Evolutionary conservation across 805 yeast species (phyloP).

Genomic region (Candida pseudoglaebosa): DNA sequence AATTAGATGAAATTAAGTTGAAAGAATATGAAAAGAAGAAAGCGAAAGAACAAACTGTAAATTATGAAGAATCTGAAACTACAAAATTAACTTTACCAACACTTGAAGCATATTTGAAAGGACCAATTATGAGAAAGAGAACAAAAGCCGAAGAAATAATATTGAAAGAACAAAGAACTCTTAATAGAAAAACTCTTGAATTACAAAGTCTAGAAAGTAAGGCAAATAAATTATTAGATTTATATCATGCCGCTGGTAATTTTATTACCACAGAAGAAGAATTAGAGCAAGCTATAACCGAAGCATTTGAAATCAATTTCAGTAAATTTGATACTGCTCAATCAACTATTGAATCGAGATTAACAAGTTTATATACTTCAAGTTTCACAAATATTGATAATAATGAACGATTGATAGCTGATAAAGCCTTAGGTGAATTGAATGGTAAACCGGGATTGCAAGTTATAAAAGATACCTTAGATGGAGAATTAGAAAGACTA

Average conservation of each 20-base stretch:
- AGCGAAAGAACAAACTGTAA: slow-evolving; percentile 21
- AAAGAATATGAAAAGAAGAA: slow-evolving; percentile 25
- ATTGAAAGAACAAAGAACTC: slow-evolving; percentile 55
- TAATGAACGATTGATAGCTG: slow-evolving; percentile 32
- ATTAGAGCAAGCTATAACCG: slow-evolving; percentile 53
- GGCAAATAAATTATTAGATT: slow-evolving; percentile 56
- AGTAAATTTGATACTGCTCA: slow-evolving; percentile 32
- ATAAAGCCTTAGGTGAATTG: slow-evolving; percentile 36
- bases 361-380: slow-evolving; percentile 24
- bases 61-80: slow-evolving; percentile 46
- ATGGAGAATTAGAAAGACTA: slow-evolving; percentile 34
- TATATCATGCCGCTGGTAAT: slow-evolving; percentile 65
- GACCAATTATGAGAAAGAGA: slow-evolving; percentile 69
- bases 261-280: slow-evolving; percentile 73
- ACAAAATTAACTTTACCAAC: slow-evolving; percentile 75
- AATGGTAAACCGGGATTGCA: slow-evolving; percentile 41
- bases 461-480: slow-evolving; percentile 33
- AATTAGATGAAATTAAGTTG: slow-evolving; percentile 27
- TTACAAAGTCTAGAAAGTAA: slow-evolving; percentile 49
- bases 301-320: slow-evolving; percentile 47
- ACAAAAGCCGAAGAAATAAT: slow-evolving; percentile 64
- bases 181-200: slow-evolving; percentile 60
- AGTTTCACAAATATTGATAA: slow-evolving; percentile 24
- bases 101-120: slow-evolving; percentile 58
- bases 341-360: slow-evolving; percentile 32